A percentile compares a stretch with the other conserved stretches of the same genome.
These are phyloP conservation scores for Laburnicola sp. DNA, from an alignment of 2,329 filamentous ascomycete genomes.

Conservation along the genomic window DNA sequence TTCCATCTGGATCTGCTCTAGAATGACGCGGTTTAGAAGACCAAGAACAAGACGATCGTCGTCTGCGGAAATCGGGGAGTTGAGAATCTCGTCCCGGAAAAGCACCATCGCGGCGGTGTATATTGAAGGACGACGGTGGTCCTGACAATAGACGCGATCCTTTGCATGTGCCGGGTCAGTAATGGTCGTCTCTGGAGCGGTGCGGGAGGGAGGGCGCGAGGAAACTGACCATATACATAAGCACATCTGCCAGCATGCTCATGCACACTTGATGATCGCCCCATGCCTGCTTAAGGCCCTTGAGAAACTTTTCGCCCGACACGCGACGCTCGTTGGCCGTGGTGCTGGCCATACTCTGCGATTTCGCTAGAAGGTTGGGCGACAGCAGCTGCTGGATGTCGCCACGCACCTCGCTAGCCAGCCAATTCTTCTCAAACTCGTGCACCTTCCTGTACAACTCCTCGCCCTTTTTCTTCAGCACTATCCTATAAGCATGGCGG, in stretches of 20 bases:
- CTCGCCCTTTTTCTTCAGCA: constrained; percentile 82
- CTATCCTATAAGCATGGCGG: constrained; percentile 89
- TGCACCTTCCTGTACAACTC: constrained; percentile 80
- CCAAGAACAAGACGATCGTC: constrained; percentile 63
- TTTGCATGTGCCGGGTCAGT: constrained; percentile 37
- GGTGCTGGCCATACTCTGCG: constrained; percentile 51
- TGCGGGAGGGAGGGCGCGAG: neutral
- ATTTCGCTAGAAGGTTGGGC: constrained; percentile 65
- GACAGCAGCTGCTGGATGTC: constrained; percentile 72
- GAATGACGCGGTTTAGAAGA: constrained; percentile 77
- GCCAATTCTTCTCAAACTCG: constrained; percentile 79
- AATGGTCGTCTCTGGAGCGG: constrained; percentile 2
- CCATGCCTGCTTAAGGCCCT: constrained; percentile 76
- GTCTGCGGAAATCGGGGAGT: constrained; percentile 54
- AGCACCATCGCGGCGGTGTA: constrained; percentile 83
- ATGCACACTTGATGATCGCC: constrained; percentile 88
- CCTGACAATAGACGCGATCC: constrained; percentile 80
- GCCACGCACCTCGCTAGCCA: constrained; percentile 71
- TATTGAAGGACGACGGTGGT: constrained; percentile 74
- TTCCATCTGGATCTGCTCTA: constrained; percentile 93
- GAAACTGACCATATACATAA: constrained; percentile 82
- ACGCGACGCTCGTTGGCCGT: constrained; percentile 78
- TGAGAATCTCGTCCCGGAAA: constrained; percentile 84
- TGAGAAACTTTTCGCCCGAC: constrained; percentile 81
- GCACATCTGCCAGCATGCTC: constrained; percentile 94